These are phyloP conservation scores for Globisporangium carolinianum DNA, from an alignment of 352 stramenopile species.

Conservation along the genomic window DNA sequence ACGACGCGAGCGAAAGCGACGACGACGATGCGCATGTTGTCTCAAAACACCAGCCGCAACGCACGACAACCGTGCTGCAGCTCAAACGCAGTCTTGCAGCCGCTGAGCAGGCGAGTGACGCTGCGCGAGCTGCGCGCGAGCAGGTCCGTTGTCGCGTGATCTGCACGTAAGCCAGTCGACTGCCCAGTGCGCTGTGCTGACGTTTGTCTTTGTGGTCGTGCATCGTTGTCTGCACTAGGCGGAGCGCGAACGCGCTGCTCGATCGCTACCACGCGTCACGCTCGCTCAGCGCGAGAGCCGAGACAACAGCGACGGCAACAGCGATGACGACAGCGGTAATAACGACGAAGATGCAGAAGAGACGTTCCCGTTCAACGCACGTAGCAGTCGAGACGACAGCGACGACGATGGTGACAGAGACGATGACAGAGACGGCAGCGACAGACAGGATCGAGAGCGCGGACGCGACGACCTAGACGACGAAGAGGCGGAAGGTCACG, in stretches of 20 bases:
- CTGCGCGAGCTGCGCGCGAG: slow-evolving; percentile 22
- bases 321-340: not conserved
- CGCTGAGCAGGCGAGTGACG: slow-evolving; percentile 29
- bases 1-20: slow-evolving; percentile 12
- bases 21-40: not conserved
- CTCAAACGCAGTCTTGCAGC: slow-evolving; percentile 36
- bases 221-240: not conserved
- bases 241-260: not conserved
- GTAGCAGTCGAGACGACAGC: not conserved
- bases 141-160: slow-evolving; percentile 25
- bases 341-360: not conserved
- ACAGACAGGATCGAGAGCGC: not conserved
- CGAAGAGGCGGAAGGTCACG: slow-evolving; percentile 14
- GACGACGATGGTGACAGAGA: slow-evolving; percentile 9
- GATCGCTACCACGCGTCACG: not conserved
- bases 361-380: not conserved
- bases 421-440: slow-evolving; percentile 6
- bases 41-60: not conserved
- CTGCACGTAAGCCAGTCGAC: not conserved
- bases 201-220: not conserved
- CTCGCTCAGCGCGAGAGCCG: no score
- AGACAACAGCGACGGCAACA: not conserved
- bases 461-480: slow-evolving; percentile 7
- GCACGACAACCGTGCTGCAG: slow-evolving; percentile 25
- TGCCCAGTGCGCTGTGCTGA: not conserved